A percentile compares a stretch with the other conserved stretches of the same genome.
Evolutionary conservation across 345 rosid genomes (phyloP).

Genomic region (Camelina neglecta): DNA sequence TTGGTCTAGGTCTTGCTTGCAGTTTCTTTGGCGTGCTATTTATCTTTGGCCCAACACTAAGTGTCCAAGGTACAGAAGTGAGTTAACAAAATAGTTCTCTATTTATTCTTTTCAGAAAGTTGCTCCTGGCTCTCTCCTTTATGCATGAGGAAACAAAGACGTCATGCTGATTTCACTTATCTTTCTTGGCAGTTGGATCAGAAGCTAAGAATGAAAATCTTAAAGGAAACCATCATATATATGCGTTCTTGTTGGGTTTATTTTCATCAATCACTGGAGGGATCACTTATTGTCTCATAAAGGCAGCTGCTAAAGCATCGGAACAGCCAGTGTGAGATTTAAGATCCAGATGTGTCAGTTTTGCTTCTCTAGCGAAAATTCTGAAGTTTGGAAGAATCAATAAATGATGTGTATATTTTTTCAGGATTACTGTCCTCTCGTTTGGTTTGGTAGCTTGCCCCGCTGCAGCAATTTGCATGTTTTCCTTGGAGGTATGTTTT

Average conservation of each 20-base stretch:
- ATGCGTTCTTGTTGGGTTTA: constrained; percentile 65
- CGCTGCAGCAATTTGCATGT: constrained; percentile 70
- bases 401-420: constrained; percentile 36
- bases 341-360: constrained; percentile 27
- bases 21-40: constrained; percentile 87
- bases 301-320: constrained; percentile 81
- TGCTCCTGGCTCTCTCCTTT: neutral
- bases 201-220: constrained; percentile 39
- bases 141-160: constrained; percentile 1
- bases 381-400: neutral
- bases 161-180: neutral
- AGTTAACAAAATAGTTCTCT: constrained; percentile 61
- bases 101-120: constrained; percentile 10
- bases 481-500: constrained; percentile 70
- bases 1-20: constrained; percentile 84
- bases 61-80: constrained; percentile 93
- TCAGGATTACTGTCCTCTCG: constrained; percentile 76
- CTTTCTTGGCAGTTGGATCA: constrained; percentile 38
- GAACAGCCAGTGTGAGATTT: constrained; percentile 86
- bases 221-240: constrained; percentile 52
- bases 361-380: constrained; percentile 14
- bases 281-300: constrained; percentile 75
- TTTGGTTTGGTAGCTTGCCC: constrained; percentile 80
- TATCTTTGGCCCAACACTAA: constrained; percentile 69
- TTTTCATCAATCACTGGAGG: constrained; percentile 85